Evolutionary conservation across 352 stramenopile genomes (phyloP).

Genomic region (Phytophthora hibernalis): DNA sequence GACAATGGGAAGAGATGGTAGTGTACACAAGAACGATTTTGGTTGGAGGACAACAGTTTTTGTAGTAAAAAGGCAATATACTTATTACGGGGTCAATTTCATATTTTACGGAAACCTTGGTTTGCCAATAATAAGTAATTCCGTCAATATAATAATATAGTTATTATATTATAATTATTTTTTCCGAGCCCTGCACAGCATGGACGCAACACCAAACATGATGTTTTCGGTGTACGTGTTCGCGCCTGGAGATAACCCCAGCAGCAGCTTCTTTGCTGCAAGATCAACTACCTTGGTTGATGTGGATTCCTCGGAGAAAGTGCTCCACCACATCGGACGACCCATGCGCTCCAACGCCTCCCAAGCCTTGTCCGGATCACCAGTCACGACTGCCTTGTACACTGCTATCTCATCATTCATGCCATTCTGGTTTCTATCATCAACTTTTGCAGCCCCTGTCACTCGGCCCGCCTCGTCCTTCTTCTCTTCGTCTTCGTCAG

Average conservation of each 20-base stretch:
- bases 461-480: background rate
- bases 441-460: background rate
- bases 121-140: too few relatives aligned
- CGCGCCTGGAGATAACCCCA: background rate
- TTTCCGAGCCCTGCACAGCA: too few relatives aligned
- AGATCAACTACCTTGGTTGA: too few relatives aligned
- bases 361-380: background rate
- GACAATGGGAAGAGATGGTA: too few relatives aligned
- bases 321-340: conserved; percentile 17
- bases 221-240: background rate
- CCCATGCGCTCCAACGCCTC: conserved; percentile 12
- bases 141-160: too few relatives aligned
- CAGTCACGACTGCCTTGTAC: conserved; percentile 1
- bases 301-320: too few relatives aligned
- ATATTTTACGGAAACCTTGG: too few relatives aligned
- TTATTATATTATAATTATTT: too few relatives aligned
- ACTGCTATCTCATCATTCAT: background rate
- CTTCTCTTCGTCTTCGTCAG: conserved; percentile 3
- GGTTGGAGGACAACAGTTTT: too few relatives aligned
- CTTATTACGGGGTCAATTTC: too few relatives aligned
- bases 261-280: conserved; percentile 14
- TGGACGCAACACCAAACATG: conserved; percentile 23
- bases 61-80: too few relatives aligned
- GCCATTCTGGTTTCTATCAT: background rate
- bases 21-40: too few relatives aligned